Percentiles rank a stretch among this genome's conserved stretches.
These are phyloP conservation scores for Immersiporthe knoxdaviesiana DNA, from an alignment of 2,329 filamentous ascomycete genomes.

Conservation along the genomic window DNA sequence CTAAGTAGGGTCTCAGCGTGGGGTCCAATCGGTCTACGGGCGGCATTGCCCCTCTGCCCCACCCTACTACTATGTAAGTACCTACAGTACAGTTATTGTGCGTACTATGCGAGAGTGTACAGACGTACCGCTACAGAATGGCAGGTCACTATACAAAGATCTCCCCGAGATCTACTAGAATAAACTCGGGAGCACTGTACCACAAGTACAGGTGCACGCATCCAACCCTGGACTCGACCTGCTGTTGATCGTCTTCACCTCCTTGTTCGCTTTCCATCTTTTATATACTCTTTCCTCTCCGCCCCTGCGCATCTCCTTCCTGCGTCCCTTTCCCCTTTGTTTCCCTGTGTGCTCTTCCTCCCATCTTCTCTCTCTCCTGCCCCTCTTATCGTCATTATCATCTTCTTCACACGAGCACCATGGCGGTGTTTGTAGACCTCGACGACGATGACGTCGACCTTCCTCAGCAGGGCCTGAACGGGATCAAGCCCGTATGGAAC, in stretches of 20 bases:
- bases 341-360: not conserved
- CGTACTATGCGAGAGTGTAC: too few relatives aligned
- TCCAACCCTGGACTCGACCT: not conserved
- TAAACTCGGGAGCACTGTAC: not conserved
- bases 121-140: not conserved
- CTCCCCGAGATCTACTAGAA: not conserved
- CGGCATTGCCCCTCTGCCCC: slow-evolving; percentile 24
- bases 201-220: not conserved
- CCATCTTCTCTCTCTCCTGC: not conserved
- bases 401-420: slow-evolving; percentile 22
- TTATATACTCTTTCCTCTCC: not conserved
- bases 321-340: not conserved
- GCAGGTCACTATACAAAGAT: not conserved
- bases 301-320: not conserved
- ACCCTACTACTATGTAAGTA: too few relatives aligned
- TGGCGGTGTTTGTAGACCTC: slow-evolving; percentile 42
- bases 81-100: too few relatives aligned
- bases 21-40: slow-evolving; percentile 17
- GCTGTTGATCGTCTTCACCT: slow-evolving; percentile 7
- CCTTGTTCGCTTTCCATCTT: not conserved
- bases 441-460: slow-evolving; percentile 38
- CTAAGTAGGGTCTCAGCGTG: not conserved
- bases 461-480: slow-evolving; percentile 32
- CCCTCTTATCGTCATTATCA: not conserved
- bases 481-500: slow-evolving; percentile 35